phyloP scores from a whole-genome alignment of 78 protist genomes.

The Planoprotostelium fungivorum region DNA sequence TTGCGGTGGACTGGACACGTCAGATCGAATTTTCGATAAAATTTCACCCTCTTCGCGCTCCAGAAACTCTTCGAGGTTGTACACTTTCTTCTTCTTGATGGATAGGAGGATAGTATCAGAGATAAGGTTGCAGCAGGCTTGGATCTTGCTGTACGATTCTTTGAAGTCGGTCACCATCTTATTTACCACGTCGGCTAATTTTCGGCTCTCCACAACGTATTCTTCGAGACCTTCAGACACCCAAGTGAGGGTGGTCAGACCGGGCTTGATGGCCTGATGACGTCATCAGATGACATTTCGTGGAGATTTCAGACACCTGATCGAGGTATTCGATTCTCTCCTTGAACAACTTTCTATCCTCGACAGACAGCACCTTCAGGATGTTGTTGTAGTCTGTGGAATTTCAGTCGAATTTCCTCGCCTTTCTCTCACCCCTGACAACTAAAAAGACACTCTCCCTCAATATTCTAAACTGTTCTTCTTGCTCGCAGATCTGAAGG shows the following conservation, averaged over 20 bases:
- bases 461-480: conserved; percentile 38
- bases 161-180: conserved; percentile 43
- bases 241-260: conserved; percentile 69
- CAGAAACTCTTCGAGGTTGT: conserved; percentile 49
- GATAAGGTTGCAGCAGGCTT: background rate
- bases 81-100: conserved; percentile 52
- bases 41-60: conserved; percentile 32
- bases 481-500: conserved; percentile 13
- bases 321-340: conserved; percentile 42
- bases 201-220: conserved; percentile 34
- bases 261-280: conserved; percentile 54
- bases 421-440: conserved; percentile 21
- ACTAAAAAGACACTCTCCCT: conserved; percentile 66
- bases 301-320: no score
- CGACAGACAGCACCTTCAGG: conserved; percentile 12
- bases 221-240: conserved; percentile 10
- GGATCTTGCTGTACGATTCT: conserved; percentile 3
- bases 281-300: no score
- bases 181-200: conserved; percentile 10
- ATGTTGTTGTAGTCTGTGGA: conserved; percentile 59
- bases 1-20: conserved; percentile 34
- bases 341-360: conserved; percentile 52
- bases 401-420: background rate
- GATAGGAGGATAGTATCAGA: conserved; percentile 25
- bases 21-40: no score